Evolutionary conservation across 768 basidiomycete species (phyloP).

Genomic region (Trametes villosa): DNA sequence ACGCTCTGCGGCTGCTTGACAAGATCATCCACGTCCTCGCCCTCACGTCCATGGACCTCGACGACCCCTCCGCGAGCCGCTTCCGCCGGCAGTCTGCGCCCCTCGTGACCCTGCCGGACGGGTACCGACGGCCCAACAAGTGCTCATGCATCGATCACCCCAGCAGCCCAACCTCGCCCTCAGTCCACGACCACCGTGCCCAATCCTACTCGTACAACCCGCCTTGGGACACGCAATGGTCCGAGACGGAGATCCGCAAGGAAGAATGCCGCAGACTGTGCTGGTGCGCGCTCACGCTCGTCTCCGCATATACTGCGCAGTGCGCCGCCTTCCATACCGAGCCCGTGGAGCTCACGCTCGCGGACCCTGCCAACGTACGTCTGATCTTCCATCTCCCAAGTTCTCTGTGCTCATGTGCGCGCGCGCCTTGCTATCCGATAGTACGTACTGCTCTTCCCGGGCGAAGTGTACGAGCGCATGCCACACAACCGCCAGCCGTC

Average conservation of each 20-base stretch:
- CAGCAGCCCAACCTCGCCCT: conserved; percentile 32
- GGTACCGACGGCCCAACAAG: conserved; percentile 32
- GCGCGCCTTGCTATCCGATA: conserved; percentile 34
- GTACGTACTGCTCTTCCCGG: conserved; percentile 74
- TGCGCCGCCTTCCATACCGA: conserved; percentile 68
- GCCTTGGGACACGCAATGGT: conserved; percentile 68
- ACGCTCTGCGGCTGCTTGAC: conserved; percentile 63
- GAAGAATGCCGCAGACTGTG: conserved; percentile 79
- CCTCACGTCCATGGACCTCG: conserved; percentile 60
- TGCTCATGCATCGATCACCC: conserved; percentile 50
- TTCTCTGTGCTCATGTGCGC: conserved; percentile 1
- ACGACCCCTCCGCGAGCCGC: conserved; percentile 43
- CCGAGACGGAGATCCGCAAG: conserved; percentile 54
- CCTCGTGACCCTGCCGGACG: conserved; percentile 23
- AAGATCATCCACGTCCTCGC: conserved; percentile 59
- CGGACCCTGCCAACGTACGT: conserved; percentile 70
- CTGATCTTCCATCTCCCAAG: conserved; percentile 3
- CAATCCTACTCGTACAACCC: conserved; percentile 51
- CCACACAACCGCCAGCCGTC: conserved; percentile 40
- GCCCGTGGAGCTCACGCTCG: conserved; percentile 59
- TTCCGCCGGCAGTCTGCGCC: conserved; percentile 25
- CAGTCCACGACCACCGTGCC: conserved; percentile 38
- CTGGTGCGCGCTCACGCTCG: conserved; percentile 73
- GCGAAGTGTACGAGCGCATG: conserved; percentile 62
- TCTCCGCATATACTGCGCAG: conserved; percentile 69